Percentiles rank a stretch among this genome's conserved stretches.
phyloP scores from a whole-genome alignment of 1,284 basidiomycete genomes.

The Chondrostereum purpureum region DNA sequence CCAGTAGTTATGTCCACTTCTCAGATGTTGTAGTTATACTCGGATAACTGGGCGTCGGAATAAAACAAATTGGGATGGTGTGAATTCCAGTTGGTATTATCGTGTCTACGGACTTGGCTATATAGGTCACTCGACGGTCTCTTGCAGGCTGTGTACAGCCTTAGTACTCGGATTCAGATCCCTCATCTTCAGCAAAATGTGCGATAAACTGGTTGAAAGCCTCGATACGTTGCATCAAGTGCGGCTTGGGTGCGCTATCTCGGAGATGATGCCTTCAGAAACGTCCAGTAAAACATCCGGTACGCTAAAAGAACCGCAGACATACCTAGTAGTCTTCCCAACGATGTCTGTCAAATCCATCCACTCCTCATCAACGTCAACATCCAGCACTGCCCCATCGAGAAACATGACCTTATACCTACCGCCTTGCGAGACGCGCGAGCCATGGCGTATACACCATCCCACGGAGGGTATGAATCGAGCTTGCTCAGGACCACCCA shows the following conservation, averaged over 20 bases:
- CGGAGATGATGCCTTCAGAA: slow-evolving; percentile 26
- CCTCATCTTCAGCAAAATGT: slow-evolving; percentile 29
- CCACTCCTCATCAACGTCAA: slow-evolving; percentile 37
- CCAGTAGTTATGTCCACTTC: too few relatives aligned
- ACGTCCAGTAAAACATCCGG: neutral
- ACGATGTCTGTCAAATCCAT: slow-evolving; percentile 25
- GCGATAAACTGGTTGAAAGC: slow-evolving; percentile 35
- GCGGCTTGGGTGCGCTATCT: slow-evolving; percentile 24
- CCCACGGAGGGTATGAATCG: slow-evolving; percentile 35
- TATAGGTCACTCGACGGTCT: too few relatives aligned
- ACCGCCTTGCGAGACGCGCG: slow-evolving; percentile 29
- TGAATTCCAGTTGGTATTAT: too few relatives aligned
- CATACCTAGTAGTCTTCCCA: slow-evolving; percentile 25
- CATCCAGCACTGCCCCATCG: slow-evolving; percentile 35
- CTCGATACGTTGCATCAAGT: slow-evolving; percentile 35
- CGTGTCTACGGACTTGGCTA: too few relatives aligned
- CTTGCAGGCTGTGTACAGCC: too few relatives aligned
- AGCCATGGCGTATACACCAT: slow-evolving; percentile 36
- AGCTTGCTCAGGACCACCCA: slow-evolving; percentile 16
- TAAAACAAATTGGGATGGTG: too few relatives aligned
- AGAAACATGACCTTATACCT: slow-evolving; percentile 39
- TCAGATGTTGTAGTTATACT: too few relatives aligned
- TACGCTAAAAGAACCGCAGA: neutral
- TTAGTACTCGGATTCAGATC: too few relatives aligned
- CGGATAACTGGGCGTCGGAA: too few relatives aligned